Conservation (phyloP, 495 filamentous ascomycete species). For the Tuber umbilicatum region DNA sequence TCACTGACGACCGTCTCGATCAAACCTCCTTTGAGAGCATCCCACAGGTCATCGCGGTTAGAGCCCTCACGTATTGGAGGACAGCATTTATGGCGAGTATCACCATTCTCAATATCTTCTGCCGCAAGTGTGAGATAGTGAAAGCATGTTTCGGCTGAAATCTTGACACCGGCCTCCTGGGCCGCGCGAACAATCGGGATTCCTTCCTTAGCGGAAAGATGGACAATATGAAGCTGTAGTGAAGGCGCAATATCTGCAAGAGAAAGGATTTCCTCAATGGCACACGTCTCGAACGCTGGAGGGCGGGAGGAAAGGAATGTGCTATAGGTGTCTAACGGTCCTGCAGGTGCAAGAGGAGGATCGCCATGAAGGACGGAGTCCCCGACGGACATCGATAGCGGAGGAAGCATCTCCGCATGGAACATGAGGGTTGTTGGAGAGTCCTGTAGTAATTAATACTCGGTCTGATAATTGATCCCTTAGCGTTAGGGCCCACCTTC, state of each 20-base stretch:
- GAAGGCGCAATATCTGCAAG: conserved; percentile 73
- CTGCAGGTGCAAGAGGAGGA: conserved; percentile 66
- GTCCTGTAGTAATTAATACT: not conserved
- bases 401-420: conserved; percentile 96
- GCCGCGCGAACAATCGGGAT: conserved; percentile 81
- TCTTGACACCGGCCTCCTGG: conserved; percentile 68
- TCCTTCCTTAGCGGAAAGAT: conserved; percentile 86
- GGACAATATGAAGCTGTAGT: conserved; percentile 87
- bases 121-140: conserved; percentile 91
- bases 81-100: conserved; percentile 96
- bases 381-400: conserved; percentile 71
- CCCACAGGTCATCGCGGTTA: conserved; percentile 88
- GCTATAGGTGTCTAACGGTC: conserved; percentile 70
- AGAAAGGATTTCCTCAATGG: conserved; percentile 76
- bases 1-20: conserved; percentile 95
- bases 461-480: not conserved
- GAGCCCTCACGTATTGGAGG: conserved; percentile 78
- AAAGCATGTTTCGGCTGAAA: conserved; percentile 97
- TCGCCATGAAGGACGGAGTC: conserved; percentile 67
- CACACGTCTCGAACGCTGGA: conserved; percentile 82
- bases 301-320: conserved; percentile 92
- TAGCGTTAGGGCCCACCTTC: conserved; percentile 47
- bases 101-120: conserved; percentile 77
- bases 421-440: conserved; percentile 87
- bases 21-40: conserved; percentile 63